Conservation (phyloP, 352 stramenopile species). For the Phytophthora brassicae region DNA sequence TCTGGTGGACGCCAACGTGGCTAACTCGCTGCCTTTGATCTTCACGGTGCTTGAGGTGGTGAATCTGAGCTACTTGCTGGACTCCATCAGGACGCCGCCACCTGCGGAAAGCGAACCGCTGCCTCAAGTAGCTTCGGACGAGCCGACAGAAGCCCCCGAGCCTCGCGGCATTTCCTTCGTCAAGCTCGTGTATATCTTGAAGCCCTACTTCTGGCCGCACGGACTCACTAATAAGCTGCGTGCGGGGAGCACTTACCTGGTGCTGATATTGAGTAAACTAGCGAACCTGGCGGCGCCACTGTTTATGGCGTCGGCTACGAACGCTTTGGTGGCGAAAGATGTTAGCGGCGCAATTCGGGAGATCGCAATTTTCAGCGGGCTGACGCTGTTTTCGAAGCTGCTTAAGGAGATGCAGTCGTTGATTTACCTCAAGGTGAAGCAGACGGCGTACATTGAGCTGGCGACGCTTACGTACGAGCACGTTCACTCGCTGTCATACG, state of each 20-base stretch:
- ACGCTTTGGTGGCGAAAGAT: conserved; percentile 81
- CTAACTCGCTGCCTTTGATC: conserved; percentile 82
- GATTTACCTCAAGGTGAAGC: conserved; percentile 95
- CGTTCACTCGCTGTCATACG: conserved; percentile 94
- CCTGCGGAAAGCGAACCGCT: conserved; percentile 24
- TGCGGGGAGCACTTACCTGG: conserved; percentile 91
- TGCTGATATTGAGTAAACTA: conserved; percentile 92
- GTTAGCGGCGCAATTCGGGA: conserved; percentile 47
- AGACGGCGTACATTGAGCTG: conserved; percentile 98
- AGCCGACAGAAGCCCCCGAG: conserved; percentile 26
- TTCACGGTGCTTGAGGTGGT: conserved; percentile 85
- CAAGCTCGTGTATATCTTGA: conserved; percentile 85
- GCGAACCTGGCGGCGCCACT: conserved; percentile 92
- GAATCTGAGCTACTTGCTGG: conserved; percentile 69
- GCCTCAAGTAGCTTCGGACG: conserved; percentile 33
- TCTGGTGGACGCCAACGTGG: conserved; percentile 72
- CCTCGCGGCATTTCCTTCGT: conserved; percentile 78
- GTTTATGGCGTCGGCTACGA: conserved; percentile 93
- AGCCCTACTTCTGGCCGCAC: conserved; percentile 87
- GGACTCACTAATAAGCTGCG: conserved; percentile 73
- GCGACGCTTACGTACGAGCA: conserved; percentile 96
- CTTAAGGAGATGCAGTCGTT: conserved; percentile 96
- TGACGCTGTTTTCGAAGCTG: conserved; percentile 87
- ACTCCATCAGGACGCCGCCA: conserved; percentile 45
- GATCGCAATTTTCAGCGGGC: conserved; percentile 74